Conservation (phyloP, 2,329 filamentous ascomycete species). For the Fusarium sp. region DNA sequence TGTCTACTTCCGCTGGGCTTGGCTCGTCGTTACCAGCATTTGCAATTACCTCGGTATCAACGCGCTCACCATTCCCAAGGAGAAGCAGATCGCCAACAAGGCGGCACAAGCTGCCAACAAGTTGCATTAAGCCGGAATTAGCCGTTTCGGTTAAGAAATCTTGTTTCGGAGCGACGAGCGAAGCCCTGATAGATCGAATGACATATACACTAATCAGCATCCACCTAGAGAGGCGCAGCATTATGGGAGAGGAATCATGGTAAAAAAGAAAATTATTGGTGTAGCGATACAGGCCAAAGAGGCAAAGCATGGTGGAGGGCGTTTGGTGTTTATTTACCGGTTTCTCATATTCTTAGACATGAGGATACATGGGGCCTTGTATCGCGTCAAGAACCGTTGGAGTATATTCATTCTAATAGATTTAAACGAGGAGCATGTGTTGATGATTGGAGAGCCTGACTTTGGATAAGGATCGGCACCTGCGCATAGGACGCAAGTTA, state of each 20-base stretch:
- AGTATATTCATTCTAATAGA: slow-evolving; percentile 48
- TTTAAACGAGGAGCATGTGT: slow-evolving; percentile 41
- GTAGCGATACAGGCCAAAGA: slow-evolving; percentile 35
- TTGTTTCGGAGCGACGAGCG: not conserved
- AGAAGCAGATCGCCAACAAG: slow-evolving; percentile 70
- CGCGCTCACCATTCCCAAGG: slow-evolving; percentile 84
- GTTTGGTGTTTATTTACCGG: slow-evolving; percentile 42
- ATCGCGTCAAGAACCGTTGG: slow-evolving; percentile 30
- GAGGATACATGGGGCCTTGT: slow-evolving; percentile 24
- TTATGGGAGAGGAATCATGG: slow-evolving; percentile 27
- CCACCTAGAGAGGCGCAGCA: slow-evolving; percentile 33
- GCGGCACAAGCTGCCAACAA: slow-evolving; percentile 56
- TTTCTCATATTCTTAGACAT: slow-evolving; percentile 45
- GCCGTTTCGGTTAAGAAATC: not conserved
- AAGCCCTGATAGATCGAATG: slow-evolving; percentile 13
- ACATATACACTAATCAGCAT: slow-evolving; percentile 33
- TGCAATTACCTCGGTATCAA: slow-evolving; percentile 94
- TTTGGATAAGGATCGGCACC: slow-evolving; percentile 38
- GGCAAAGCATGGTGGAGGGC: slow-evolving; percentile 46
- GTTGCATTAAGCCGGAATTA: slow-evolving; percentile 46
- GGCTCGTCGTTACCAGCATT: slow-evolving; percentile 89
- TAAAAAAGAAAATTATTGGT: slow-evolving; percentile 21
- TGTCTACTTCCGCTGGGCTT: slow-evolving; percentile 95
- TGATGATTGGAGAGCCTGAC: slow-evolving; percentile 11
- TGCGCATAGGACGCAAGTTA: slow-evolving; percentile 21